Percentiles rank a stretch among this genome's conserved stretches.
phyloP scores from a whole-genome alignment of 2,329 filamentous ascomycete species.

The Botrytis cinerea region DNA sequence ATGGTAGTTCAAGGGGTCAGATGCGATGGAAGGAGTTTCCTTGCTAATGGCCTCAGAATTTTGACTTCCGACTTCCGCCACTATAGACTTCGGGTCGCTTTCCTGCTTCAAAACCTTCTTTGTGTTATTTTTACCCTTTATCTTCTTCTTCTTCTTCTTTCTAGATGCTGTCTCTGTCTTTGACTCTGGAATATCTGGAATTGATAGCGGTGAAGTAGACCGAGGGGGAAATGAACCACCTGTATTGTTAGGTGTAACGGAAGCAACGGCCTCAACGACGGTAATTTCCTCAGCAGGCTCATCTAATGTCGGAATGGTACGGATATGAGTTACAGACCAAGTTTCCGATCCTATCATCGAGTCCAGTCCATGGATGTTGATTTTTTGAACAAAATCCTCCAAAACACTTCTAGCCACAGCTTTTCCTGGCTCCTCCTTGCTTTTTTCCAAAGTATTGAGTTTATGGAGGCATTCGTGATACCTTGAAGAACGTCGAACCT shows the following conservation, averaged over 20 bases:
- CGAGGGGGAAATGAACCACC: neutral
- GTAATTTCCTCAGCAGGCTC: neutral
- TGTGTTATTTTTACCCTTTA: neutral
- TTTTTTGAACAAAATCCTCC: neutral
- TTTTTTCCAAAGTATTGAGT: neutral
- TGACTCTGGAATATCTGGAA: neutral
- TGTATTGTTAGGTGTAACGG: neutral
- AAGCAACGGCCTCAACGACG: neutral
- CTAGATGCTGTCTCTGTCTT: neutral
- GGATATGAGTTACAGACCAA: slow-evolving; percentile 10
- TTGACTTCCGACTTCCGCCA: neutral
- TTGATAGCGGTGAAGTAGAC: neutral
- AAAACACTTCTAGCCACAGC: neutral
- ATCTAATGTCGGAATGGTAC: neutral
- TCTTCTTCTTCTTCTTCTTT: slow-evolving; percentile 18
- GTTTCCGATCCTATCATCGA: slow-evolving; percentile 11
- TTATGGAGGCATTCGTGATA: neutral
- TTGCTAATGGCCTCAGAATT: neutral
- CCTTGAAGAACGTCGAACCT: slow-evolving; percentile 14
- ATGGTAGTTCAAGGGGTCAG: slow-evolving; percentile 18
- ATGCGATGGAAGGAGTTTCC: neutral
- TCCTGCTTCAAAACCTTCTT: neutral
- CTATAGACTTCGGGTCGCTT: neutral
- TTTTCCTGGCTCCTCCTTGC: neutral
- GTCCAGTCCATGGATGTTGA: slow-evolving; percentile 8